phyloP scores from a whole-genome alignment of 352 stramenopile genomes.

The Pythium myriotylum region DNA sequence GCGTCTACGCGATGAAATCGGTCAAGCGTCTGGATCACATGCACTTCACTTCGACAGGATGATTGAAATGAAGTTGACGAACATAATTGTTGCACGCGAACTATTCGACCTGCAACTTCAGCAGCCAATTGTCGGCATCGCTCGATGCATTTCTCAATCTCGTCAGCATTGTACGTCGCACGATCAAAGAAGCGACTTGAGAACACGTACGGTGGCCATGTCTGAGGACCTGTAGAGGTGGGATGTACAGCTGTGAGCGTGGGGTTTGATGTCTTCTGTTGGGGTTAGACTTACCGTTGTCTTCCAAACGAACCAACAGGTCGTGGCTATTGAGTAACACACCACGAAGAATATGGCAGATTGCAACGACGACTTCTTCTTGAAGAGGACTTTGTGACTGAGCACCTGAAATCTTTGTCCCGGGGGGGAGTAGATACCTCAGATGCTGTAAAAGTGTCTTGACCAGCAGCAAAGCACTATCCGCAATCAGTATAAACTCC shows the following conservation, averaged over 20 bases:
- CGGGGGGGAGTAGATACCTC: conserved; percentile 71
- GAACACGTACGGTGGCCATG: conserved; percentile 76
- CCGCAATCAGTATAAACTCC: conserved; percentile 62
- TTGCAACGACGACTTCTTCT: conserved; percentile 66
- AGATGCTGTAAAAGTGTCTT: conserved; percentile 82
- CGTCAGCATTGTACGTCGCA: conserved; percentile 40
- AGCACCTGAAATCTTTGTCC: conserved; percentile 39
- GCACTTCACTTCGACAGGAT: conserved; percentile 72
- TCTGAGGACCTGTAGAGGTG: conserved; percentile 45
- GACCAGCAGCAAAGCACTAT: conserved; percentile 63
- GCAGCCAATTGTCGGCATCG: conserved; percentile 50
- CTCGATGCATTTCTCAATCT: conserved; percentile 57
- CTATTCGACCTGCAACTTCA: conserved; percentile 67
- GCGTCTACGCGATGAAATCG: conserved; percentile 80
- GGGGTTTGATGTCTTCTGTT: too few species aligned
- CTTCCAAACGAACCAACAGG: conserved; percentile 75
- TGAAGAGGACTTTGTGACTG: conserved; percentile 45
- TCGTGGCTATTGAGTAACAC: conserved; percentile 70
- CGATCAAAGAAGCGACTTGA: conserved; percentile 75
- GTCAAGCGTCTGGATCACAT: conserved; percentile 78
- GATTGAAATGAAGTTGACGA: conserved; percentile 34
- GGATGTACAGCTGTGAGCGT: neutral
- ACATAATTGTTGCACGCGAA: conserved; percentile 59
- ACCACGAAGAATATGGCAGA: conserved; percentile 79
- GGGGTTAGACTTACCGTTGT: conserved; percentile 59